Percentiles rank a stretch among this genome's conserved stretches.
Evolutionary conservation across 139 green algal species (phyloP).

Genomic region (Tetradesmus lagerheimii): DNA sequence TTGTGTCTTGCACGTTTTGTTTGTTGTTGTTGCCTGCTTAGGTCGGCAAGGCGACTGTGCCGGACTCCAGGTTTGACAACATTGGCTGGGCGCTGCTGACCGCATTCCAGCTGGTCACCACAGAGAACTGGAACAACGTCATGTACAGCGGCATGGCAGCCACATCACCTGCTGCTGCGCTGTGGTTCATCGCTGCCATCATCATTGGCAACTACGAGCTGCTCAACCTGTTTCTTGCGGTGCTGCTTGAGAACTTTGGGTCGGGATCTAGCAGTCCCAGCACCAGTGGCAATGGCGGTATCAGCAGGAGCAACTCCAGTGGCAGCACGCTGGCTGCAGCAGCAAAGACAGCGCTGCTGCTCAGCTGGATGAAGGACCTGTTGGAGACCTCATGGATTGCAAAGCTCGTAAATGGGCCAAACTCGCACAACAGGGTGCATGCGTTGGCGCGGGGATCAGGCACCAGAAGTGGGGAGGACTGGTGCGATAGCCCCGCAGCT

Average conservation of each 20-base stretch:
- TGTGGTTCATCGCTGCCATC: conserved; percentile 73
- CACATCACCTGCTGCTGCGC: conserved; percentile 28
- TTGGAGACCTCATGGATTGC: conserved; percentile 19
- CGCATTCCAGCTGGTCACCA: conserved; percentile 74
- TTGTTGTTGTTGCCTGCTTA: neutral
- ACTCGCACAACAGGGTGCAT: conserved; percentile 13
- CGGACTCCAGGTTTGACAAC: conserved; percentile 73
- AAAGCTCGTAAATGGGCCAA: neutral
- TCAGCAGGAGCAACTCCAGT: neutral
- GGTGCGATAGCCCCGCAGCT: neutral
- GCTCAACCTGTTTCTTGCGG: conserved; percentile 88
- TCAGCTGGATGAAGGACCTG: conserved; percentile 32
- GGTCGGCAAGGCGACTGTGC: conserved; percentile 59
- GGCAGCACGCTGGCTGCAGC: conserved; percentile 29
- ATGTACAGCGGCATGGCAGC: conserved; percentile 63
- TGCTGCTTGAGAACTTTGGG: conserved; percentile 77
- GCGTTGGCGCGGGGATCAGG: neutral
- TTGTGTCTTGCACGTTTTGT: too few relatives aligned
- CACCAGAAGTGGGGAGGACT: neutral
- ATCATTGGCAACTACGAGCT: conserved; percentile 81
- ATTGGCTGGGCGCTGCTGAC: conserved; percentile 69
- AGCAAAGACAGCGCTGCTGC: neutral
- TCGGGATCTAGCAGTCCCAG: conserved; percentile 43
- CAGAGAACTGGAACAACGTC: conserved; percentile 67
- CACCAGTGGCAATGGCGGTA: neutral